phyloP scores from a whole-genome alignment of 345 rosid species.

The Cardiospermum halicacabum region DNA sequence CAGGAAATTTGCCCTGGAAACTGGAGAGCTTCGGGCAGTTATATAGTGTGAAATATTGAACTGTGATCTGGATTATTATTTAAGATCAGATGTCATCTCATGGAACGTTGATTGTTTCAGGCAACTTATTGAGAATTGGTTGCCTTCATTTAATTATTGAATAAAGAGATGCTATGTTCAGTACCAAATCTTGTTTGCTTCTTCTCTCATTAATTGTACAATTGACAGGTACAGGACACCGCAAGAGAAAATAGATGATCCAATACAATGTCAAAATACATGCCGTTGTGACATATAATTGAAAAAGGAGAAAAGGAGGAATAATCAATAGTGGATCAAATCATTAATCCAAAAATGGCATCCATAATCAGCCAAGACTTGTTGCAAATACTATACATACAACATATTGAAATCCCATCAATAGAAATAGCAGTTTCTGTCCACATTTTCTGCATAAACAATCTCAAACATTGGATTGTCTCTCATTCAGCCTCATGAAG shows the following conservation, averaged over 20 bases:
- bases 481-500: constrained; percentile 5
- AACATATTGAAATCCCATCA: constrained; percentile 11
- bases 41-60: constrained; percentile 14
- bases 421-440: background rate
- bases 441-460: background rate
- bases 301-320: background rate
- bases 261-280: too few relatives aligned
- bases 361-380: constrained; percentile 10
- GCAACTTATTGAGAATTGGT: background rate
- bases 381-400: constrained; percentile 19
- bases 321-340: background rate
- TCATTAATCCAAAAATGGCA: constrained; percentile 8
- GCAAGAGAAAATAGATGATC: too few relatives aligned
- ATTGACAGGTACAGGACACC: too few relatives aligned
- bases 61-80: background rate
- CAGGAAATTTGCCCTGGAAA: constrained; percentile 61
- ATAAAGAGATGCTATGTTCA: background rate
- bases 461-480: constrained; percentile 7
- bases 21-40: constrained; percentile 70
- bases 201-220: too few relatives aligned
- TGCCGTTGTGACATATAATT: background rate
- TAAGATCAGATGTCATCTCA: background rate
- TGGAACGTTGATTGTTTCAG: background rate
- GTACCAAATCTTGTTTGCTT: background rate
- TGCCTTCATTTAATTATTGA: background rate